These are phyloP conservation scores for Termitomyces heimii DNA, from an alignment of 768 basidiomycete genomes.

Conservation along the genomic window DNA sequence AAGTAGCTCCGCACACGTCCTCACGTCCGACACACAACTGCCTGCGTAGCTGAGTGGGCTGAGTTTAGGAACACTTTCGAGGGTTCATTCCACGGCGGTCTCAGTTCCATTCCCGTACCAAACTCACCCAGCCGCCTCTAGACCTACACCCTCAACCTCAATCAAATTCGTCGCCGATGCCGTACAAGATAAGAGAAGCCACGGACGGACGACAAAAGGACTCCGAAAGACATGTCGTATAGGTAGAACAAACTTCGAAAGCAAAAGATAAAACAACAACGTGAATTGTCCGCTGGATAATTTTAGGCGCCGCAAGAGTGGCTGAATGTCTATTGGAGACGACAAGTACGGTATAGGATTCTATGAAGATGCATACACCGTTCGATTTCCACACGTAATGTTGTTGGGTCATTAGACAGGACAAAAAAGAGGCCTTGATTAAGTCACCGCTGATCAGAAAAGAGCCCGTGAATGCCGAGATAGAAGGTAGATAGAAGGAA, in stretches of 20 bases:
- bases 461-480: constrained; percentile 10
- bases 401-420: background rate
- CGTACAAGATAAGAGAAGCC: background rate
- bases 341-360: background rate
- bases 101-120: background rate
- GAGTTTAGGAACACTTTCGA: background rate
- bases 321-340: background rate
- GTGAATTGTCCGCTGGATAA: background rate
- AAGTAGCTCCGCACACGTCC: constrained; percentile 5
- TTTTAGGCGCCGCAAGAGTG: background rate
- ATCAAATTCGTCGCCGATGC: background rate
- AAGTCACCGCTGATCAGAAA: constrained; percentile 9
- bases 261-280: background rate
- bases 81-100: background rate
- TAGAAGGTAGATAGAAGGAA: background rate
- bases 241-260: background rate
- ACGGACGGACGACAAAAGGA: background rate
- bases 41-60: constrained; percentile 1
- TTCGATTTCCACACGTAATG: background rate
- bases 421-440: background rate
- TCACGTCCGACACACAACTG: constrained; percentile 6
- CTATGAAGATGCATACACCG: background rate
- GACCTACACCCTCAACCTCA: background rate
- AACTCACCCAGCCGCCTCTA: background rate
- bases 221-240: background rate